A percentile compares a stretch with the other conserved stretches of the same genome.
These are phyloP conservation scores for Diplodia intermedia DNA, from an alignment of 2,329 filamentous ascomycete species.

Conservation along the genomic window DNA sequence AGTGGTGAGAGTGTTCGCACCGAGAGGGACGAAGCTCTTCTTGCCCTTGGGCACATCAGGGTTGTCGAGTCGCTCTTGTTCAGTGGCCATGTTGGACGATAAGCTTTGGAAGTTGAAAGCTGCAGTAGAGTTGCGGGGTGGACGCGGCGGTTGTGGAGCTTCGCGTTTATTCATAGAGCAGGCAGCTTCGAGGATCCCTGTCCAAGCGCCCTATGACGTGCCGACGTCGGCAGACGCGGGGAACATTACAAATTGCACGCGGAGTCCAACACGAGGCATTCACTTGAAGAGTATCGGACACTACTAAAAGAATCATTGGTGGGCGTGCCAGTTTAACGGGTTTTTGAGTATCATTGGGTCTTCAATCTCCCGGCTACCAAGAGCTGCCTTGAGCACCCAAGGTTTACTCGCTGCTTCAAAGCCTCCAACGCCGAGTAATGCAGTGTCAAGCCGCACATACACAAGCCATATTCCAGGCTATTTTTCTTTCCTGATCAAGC, in stretches of 20 bases:
- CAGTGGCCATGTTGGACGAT: slow-evolving; percentile 40
- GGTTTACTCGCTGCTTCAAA: background rate
- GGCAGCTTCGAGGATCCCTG: slow-evolving; percentile 19
- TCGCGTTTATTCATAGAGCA: slow-evolving; percentile 1
- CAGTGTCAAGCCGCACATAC: background rate
- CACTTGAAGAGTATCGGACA: background rate
- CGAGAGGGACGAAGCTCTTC: slow-evolving; percentile 50
- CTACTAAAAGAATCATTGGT: background rate
- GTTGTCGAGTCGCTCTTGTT: slow-evolving; percentile 28
- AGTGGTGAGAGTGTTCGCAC: slow-evolving; percentile 34
- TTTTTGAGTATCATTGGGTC: background rate
- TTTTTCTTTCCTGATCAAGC: background rate
- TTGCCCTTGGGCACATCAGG: slow-evolving; percentile 41
- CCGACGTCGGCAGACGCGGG: slow-evolving; percentile 4
- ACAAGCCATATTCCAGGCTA: slow-evolving; percentile 20
- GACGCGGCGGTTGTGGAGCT: slow-evolving; percentile 21
- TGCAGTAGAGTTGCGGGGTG: slow-evolving; percentile 9
- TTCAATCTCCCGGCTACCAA: slow-evolving; percentile 14
- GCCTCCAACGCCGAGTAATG: slow-evolving; percentile 4
- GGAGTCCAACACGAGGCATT: background rate
- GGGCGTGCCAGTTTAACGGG: background rate
- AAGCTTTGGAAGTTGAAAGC: slow-evolving; percentile 9
- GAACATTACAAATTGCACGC: slow-evolving; percentile 12
- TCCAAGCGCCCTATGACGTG: slow-evolving; percentile 29
- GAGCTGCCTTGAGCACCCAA: slow-evolving; percentile 1